Percentiles rank a stretch among this genome's conserved stretches.
phyloP scores from a whole-genome alignment of 2,329 filamentous ascomycete genomes.

The Colletotrichum orchidophilum region DNA sequence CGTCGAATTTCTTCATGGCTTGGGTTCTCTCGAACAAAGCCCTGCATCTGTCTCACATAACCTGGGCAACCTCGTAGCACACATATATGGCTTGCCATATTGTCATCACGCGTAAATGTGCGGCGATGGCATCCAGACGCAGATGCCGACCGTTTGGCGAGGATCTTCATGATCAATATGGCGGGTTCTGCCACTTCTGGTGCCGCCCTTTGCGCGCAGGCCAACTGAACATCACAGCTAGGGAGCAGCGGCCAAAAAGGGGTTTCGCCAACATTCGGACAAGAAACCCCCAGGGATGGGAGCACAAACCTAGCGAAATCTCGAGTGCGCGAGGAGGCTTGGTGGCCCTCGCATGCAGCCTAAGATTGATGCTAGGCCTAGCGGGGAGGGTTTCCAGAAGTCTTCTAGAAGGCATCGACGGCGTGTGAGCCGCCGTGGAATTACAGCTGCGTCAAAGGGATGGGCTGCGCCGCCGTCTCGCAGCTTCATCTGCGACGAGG shows the following conservation, averaged over 20 bases:
- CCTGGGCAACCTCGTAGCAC: background rate
- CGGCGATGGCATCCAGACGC: background rate
- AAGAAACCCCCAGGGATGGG: slow-evolving; percentile 14
- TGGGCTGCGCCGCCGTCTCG: slow-evolving; percentile 26
- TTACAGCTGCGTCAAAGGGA: slow-evolving; percentile 26
- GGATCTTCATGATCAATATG: slow-evolving; percentile 6
- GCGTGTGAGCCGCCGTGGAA: slow-evolving; percentile 22
- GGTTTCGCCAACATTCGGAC: slow-evolving; percentile 31
- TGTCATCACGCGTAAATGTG: background rate
- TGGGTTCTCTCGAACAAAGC: background rate
- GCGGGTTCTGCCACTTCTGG: background rate
- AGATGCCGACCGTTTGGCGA: slow-evolving; percentile 2
- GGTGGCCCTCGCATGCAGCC: slow-evolving; percentile 39
- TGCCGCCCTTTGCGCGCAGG: slow-evolving; percentile 9
- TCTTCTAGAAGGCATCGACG: slow-evolving; percentile 35
- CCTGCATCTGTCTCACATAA: background rate
- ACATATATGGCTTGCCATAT: background rate
- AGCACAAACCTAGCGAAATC: slow-evolving; percentile 11
- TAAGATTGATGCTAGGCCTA: slow-evolving; percentile 43
- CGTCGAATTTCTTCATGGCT: background rate
- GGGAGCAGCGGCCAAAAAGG: slow-evolving; percentile 16
- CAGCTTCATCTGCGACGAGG: slow-evolving; percentile 32
- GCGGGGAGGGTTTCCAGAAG: slow-evolving; percentile 49
- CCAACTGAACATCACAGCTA: slow-evolving; percentile 15
- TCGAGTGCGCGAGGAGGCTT: slow-evolving; percentile 40